Conservation (phyloP, 2,329 filamentous ascomycete genomes). For the Trichoderma sp. region DNA sequence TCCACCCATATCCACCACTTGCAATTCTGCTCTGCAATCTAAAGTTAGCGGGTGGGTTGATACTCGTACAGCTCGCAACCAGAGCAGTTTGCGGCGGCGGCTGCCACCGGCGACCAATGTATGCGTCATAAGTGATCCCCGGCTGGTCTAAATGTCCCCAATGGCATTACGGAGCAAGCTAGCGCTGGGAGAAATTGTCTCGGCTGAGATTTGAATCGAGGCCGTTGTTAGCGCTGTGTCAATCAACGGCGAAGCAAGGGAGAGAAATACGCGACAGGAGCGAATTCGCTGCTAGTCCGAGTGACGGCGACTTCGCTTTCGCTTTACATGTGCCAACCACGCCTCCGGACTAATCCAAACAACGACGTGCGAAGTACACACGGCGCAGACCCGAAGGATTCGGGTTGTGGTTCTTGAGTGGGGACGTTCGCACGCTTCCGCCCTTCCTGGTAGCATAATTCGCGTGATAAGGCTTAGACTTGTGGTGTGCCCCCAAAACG, state of each 20-base stretch:
- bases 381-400: slow-evolving; percentile 12
- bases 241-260: background rate
- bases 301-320: background rate
- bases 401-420: slow-evolving; percentile 1
- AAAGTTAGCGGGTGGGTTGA: slow-evolving; percentile 12
- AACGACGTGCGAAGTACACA: background rate
- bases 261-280: background rate
- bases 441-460: background rate
- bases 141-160: background rate
- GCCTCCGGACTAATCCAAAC: background rate
- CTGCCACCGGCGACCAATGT: background rate
- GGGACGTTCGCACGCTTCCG: background rate
- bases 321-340: background rate
- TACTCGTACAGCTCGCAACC: slow-evolving; percentile 1
- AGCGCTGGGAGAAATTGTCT: slow-evolving; percentile 4
- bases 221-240: slow-evolving; percentile 1
- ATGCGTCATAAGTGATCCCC: slow-evolving; percentile 9
- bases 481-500: background rate
- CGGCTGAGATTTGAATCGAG: slow-evolving; percentile 4
- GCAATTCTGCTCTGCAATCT: slow-evolving; percentile 2
- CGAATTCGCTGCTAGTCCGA: background rate
- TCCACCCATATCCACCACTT: slow-evolving; percentile 7
- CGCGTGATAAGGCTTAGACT: slow-evolving; percentile 8
- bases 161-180: background rate
- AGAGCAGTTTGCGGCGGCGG: background rate